Conservation (phyloP, 192 early-diverging fungal genomes). For the Glomus cerebriforme region DNA sequence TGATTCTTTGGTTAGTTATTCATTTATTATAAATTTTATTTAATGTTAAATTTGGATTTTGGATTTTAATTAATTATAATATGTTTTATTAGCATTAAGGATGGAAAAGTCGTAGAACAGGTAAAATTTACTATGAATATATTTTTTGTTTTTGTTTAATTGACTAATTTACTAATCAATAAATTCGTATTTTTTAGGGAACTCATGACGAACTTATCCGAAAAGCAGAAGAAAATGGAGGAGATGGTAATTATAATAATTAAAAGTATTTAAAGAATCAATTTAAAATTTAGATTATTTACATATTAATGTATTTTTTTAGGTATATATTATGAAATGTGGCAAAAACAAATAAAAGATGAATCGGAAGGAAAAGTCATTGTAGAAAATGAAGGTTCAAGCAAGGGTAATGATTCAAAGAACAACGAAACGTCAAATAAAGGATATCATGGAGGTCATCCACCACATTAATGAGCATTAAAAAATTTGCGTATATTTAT, state of each 20-base stretch:
- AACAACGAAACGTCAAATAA: background rate
- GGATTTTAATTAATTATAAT: background rate
- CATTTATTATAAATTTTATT: background rate
- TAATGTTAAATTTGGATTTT: background rate
- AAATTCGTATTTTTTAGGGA: slow-evolving; percentile 80
- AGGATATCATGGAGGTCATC: background rate
- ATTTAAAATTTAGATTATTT: slow-evolving; percentile 8
- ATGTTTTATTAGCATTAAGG: slow-evolving; percentile 55
- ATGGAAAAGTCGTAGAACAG: slow-evolving; percentile 63
- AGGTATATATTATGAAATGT: slow-evolving; percentile 88
- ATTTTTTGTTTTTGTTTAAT: too few species aligned
- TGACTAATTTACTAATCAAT: slow-evolving; percentile 71
- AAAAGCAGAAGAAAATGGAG: slow-evolving; percentile 39
- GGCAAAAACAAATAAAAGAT: slow-evolving; percentile 85
- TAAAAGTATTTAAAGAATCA: background rate
- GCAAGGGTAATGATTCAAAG: background rate
- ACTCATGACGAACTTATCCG: slow-evolving; percentile 76
- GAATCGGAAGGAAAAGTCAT: slow-evolving; percentile 31
- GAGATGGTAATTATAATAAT: slow-evolving; percentile 37
- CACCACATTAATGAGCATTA: too few species aligned
- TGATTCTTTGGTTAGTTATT: slow-evolving; percentile 27
- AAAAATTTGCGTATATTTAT: too few species aligned
- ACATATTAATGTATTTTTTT: background rate
- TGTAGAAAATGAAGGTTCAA: background rate
- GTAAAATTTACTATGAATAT: slow-evolving; percentile 34